Conservation (phyloP, 2,329 filamentous ascomycete genomes). For the Biscogniauxia mediterranea region DNA sequence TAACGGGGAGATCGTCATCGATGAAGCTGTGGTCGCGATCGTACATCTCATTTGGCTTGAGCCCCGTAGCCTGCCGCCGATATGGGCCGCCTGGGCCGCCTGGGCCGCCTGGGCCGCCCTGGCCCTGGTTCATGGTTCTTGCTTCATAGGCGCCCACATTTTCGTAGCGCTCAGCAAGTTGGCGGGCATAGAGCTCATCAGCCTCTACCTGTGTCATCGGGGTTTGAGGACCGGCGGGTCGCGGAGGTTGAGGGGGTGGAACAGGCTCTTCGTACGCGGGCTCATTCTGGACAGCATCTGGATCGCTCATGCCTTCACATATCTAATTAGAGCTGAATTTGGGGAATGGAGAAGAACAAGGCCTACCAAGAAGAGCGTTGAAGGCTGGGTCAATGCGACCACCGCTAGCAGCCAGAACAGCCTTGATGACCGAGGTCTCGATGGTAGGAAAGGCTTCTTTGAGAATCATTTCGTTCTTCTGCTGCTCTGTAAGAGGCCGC, state of each 20-base stretch:
- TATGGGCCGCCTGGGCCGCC: conserved; percentile 20
- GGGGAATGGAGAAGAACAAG: neutral
- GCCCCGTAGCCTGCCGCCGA: conserved; percentile 49
- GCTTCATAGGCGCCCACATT: conserved; percentile 58
- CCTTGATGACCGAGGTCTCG: conserved; percentile 77
- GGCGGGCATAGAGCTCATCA: conserved; percentile 88
- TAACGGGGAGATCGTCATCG: conserved; percentile 92
- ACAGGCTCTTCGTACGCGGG: conserved; percentile 48
- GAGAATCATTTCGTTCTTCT: conserved; percentile 83
- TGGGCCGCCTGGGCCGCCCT: conserved; percentile 18
- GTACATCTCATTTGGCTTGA: conserved; percentile 55
- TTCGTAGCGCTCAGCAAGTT: conserved; percentile 88
- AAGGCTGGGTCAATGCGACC: conserved; percentile 92
- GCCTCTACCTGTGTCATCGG: conserved; percentile 80
- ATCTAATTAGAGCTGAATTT: conserved; percentile 13
- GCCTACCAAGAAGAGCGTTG: conserved; percentile 81
- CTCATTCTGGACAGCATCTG: conserved; percentile 60
- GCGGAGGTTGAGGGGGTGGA: conserved; percentile 78
- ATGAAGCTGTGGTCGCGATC: conserved; percentile 86
- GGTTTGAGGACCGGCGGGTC: conserved; percentile 58
- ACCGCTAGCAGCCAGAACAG: conserved; percentile 80
- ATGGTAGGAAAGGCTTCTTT: conserved; percentile 92
- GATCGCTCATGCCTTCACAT: conserved; percentile 70
- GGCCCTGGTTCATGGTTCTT: conserved; percentile 48
- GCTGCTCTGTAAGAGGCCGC: conserved; percentile 73